Percentiles rank a stretch among this genome's conserved stretches.
These are phyloP conservation scores for Peronosclerospora sorghi DNA, from an alignment of 352 stramenopile species.

Conservation along the genomic window DNA sequence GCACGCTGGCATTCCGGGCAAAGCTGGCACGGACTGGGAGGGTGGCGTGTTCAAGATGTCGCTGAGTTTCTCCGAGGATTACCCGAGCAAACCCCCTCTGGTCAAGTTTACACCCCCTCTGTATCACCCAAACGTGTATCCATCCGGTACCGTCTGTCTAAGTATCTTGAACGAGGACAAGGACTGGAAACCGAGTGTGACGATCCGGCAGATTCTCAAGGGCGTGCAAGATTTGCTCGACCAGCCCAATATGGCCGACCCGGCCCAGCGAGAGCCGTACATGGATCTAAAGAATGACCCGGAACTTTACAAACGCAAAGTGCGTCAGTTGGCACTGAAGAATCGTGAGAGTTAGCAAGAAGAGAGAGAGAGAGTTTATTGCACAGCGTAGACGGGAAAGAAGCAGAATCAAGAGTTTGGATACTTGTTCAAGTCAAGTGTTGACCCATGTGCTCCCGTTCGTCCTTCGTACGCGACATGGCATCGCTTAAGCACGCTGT, in stretches of 20 bases:
- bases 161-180: conserved; percentile 99
- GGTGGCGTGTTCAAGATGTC: conserved; percentile 95
- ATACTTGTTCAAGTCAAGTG: too few relatives aligned
- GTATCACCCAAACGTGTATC: conserved; percentile 96
- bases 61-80: conserved; percentile 96
- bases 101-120: conserved; percentile 97
- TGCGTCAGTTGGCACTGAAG: conserved; percentile 73
- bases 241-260: conserved; percentile 82
- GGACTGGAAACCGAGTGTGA: conserved; percentile 96
- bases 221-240: conserved; percentile 90
- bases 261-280: conserved; percentile 77
- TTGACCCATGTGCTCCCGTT: too few relatives aligned
- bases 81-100: conserved; percentile 95
- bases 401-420: too few relatives aligned
- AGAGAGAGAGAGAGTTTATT: background rate
- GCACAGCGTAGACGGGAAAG: too few relatives aligned
- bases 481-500: too few relatives aligned
- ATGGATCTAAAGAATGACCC: conserved; percentile 86
- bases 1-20: conserved; percentile 94
- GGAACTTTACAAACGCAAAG: conserved; percentile 82
- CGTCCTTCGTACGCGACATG: too few relatives aligned
- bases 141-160: conserved; percentile 95
- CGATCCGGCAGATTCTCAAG: conserved; percentile 97
- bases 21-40: conserved; percentile 94
- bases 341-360: conserved; percentile 66